Evolutionary conservation across 176 grass and related monocot genomes (phyloP).

Genomic region (Oryza australiensis): DNA sequence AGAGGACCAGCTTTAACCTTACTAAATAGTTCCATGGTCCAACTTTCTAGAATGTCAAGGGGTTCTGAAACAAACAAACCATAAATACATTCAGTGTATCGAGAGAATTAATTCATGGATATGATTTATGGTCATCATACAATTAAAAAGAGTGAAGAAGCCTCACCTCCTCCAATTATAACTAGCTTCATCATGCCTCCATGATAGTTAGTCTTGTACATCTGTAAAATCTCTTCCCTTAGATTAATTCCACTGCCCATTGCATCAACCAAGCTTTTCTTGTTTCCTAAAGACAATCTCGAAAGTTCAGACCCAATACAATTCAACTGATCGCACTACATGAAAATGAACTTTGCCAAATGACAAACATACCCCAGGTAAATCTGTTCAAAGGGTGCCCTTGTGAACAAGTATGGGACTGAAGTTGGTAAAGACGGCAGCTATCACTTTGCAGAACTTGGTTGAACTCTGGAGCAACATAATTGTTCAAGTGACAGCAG

Average conservation of each 20-base stretch:
- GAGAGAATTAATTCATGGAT: constrained; percentile 17
- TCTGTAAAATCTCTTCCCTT: constrained; percentile 82
- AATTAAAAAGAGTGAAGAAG: constrained; percentile 28
- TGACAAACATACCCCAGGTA: constrained; percentile 78
- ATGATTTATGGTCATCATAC: constrained; percentile 21
- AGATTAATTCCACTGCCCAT: constrained; percentile 86
- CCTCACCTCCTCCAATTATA: constrained; percentile 90
- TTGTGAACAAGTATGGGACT: constrained; percentile 74
- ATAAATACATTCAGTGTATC: constrained; percentile 31
- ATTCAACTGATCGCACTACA: constrained; percentile 17
- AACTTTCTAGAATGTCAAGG: constrained; percentile 78
- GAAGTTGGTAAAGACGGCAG: constrained; percentile 81
- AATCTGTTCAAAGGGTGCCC: constrained; percentile 95
- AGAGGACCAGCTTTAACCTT: constrained; percentile 77
- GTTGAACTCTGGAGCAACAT: constrained; percentile 76
- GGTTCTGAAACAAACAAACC: constrained; percentile 64
- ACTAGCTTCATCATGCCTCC: constrained; percentile 87
- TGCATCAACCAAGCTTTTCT: constrained; percentile 91
- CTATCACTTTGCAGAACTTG: constrained; percentile 89
- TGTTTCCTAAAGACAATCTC: constrained; percentile 71
- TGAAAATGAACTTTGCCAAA: not conserved
- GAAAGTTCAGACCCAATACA: constrained; percentile 37
- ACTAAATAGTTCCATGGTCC: constrained; percentile 89
- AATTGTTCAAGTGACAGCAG: constrained; percentile 27
- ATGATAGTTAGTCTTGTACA: constrained; percentile 79